Conservation (phyloP, 768 basidiomycete genomes). For the Phaffia australis region DNA sequence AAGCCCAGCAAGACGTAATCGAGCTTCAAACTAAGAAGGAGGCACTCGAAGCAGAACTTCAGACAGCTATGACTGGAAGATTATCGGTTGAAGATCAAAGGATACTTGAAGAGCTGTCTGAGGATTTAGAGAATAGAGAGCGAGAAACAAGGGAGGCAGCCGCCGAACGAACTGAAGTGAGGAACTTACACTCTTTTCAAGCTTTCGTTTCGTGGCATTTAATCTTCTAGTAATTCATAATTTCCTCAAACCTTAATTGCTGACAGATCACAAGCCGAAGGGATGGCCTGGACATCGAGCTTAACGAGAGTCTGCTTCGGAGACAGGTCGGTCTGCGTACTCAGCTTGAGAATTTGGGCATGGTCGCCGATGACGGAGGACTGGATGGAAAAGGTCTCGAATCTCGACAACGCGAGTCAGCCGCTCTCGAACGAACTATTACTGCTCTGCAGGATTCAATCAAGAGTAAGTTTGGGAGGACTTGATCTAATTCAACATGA, state of each 20-base stretch:
- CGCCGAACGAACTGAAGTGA: not conserved
- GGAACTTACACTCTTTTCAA: not conserved
- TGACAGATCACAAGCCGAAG: constrained; percentile 60
- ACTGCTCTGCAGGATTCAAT: constrained; percentile 52
- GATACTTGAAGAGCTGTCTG: constrained; percentile 54
- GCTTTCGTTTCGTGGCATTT: not conserved
- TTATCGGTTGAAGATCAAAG: constrained; percentile 62
- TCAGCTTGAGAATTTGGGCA: constrained; percentile 66
- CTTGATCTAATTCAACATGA: not conserved
- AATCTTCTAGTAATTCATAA: not conserved
- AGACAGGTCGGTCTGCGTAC: constrained; percentile 63
- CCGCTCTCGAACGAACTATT: constrained; percentile 56
- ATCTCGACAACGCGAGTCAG: constrained; percentile 57
- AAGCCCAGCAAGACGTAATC: constrained; percentile 60
- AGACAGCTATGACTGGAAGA: constrained; percentile 60
- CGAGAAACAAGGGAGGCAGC: constrained; percentile 19
- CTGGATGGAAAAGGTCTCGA: constrained; percentile 53
- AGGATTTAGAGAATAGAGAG: constrained; percentile 57
- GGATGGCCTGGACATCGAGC: constrained; percentile 77
- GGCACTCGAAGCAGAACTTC: constrained; percentile 59
- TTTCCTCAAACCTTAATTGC: not conserved
- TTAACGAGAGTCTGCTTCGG: constrained; percentile 76
- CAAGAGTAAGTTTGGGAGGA: constrained; percentile 43
- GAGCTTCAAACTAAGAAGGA: constrained; percentile 53
- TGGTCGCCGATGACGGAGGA: constrained; percentile 40